Percentiles rank a stretch among this genome's conserved stretches.
phyloP scores from a whole-genome alignment of 2,329 filamentous ascomycete species.

The Colletotrichum magnum region DNA sequence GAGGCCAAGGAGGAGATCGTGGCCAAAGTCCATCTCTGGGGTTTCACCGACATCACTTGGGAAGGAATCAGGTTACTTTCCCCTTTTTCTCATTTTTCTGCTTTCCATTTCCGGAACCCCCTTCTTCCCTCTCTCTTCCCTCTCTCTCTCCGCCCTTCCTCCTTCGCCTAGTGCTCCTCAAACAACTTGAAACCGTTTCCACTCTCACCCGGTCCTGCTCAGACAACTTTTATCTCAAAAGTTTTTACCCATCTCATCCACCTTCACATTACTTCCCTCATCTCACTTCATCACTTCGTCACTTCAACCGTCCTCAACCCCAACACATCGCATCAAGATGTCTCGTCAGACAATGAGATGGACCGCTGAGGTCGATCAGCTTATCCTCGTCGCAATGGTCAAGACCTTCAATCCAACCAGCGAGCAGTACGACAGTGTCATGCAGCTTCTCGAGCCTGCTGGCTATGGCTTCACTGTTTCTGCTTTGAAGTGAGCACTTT shows the following conservation, averaged over 20 bases:
- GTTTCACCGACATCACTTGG: slow-evolving; percentile 56
- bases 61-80: slow-evolving; percentile 59
- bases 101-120: not conserved
- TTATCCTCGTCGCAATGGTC: slow-evolving; percentile 59
- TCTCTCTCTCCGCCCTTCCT: not conserved
- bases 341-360: slow-evolving; percentile 54
- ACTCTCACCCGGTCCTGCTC: too few species aligned
- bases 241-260: too few species aligned
- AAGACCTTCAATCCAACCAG: slow-evolving; percentile 51
- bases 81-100: slow-evolving; percentile 23
- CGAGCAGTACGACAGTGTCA: slow-evolving; percentile 52
- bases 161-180: not conserved
- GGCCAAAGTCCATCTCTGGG: slow-evolving; percentile 48
- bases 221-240: too few species aligned
- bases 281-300: not conserved
- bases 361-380: slow-evolving; percentile 58
- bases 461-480: slow-evolving; percentile 58
- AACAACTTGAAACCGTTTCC: too few species aligned
- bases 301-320: not conserved
- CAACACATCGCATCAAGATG: slow-evolving; percentile 29
- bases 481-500: slow-evolving; percentile 55
- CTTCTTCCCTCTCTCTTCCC: slow-evolving; percentile 16
- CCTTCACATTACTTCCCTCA: not conserved
- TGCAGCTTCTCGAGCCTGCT: slow-evolving; percentile 47
- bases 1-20: slow-evolving; percentile 50